Evolutionary conservation across 441 rosid genomes (phyloP), one percentile per base, ranked within the genome.

Genomic region (Erodium moschatum): DNA sequence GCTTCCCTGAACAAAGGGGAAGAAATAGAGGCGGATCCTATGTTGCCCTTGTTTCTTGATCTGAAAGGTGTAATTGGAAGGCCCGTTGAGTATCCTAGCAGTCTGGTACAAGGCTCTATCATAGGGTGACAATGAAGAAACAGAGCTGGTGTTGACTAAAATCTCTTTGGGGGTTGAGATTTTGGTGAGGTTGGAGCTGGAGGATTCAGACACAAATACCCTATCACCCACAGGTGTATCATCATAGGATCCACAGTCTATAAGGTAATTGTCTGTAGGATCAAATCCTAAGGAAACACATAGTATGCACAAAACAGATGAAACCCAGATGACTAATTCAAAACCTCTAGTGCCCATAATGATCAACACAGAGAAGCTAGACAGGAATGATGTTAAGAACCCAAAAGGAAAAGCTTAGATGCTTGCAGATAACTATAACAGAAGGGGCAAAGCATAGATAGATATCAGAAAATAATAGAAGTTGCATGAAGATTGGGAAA

Each of bases 11-110:
- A 63, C 73, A 20, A 85, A 85, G 15, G 94, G 92, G 72, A 63
- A 81, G 77, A 93, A 85, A 80, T 93, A 83, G 46, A 93, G 89
- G 52, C 98, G 96, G 67, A 93, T 73, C 77, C 80, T 80, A 77
- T 82, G 85, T 67, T 91, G 77, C 13, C 96, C 97, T 3, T 56
- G 73, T 68, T 82, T 72, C 64, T 73, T 68, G 72, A 93, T 78
- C 1, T 82, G 68, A 33, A 90, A 90, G 0, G 79, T 73, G 77
- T 79, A 93, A 2, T 0, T 38, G 58, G 92, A 83, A 60, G 71
- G 21, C 35, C 69, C 69, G 20, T 64, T 20, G 83, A 87, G 85
- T 31, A 93, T 71, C 67, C 85, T 80, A 0, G 94, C 96, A 3
- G 94, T 85, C 35, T 72, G 72, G 66, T 80, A 83, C 73, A 90